A percentile compares a stretch with the other conserved stretches of the same genome.
Conservation (phyloP, 139 green algal genomes). For the Picochlorum sp. region DNA sequence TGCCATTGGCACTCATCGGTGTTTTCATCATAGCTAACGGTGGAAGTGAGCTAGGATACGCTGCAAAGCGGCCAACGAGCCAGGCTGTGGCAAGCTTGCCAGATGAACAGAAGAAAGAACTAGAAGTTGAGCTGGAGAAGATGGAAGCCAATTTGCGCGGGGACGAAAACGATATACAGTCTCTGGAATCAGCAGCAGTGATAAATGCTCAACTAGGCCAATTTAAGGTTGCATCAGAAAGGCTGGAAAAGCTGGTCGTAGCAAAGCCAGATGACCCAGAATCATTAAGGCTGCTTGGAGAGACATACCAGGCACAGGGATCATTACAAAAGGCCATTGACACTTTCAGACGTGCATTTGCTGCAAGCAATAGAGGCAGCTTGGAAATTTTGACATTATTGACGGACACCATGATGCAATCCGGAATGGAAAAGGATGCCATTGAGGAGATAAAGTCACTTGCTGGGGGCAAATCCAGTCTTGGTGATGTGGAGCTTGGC, state of each 20-base stretch:
- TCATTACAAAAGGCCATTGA: conserved; percentile 11
- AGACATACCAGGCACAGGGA: conserved; percentile 6
- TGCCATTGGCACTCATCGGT: conserved; percentile 9
- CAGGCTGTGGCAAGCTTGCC: neutral
- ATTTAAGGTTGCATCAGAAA: conserved; percentile 2
- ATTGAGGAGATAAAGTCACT: conserved; percentile 6
- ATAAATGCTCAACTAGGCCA: conserved; percentile 11
- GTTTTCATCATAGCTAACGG: conserved; percentile 21
- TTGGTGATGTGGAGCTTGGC: conserved; percentile 15
- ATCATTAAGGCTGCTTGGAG: conserved; percentile 24
- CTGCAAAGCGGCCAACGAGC: neutral
- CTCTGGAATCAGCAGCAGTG: conserved; percentile 21
- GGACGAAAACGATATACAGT: neutral
- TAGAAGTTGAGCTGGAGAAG: conserved; percentile 12
- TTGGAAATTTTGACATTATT: conserved; percentile 20
- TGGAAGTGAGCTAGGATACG: conserved; percentile 4
- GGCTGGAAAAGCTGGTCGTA: conserved; percentile 12
- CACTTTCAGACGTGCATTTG: conserved; percentile 14
- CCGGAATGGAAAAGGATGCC: conserved; percentile 9
- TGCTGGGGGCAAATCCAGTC: neutral
- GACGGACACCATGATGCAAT: conserved; percentile 3
- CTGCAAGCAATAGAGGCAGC: neutral
- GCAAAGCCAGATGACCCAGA: conserved; percentile 8
- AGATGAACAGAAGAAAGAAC: conserved; percentile 5
- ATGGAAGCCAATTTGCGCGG: neutral